Percentiles rank a stretch among this genome's conserved stretches.
phyloP scores from a whole-genome alignment of 1,284 basidiomycete genomes.

The Malassezia cuniculi region DNA sequence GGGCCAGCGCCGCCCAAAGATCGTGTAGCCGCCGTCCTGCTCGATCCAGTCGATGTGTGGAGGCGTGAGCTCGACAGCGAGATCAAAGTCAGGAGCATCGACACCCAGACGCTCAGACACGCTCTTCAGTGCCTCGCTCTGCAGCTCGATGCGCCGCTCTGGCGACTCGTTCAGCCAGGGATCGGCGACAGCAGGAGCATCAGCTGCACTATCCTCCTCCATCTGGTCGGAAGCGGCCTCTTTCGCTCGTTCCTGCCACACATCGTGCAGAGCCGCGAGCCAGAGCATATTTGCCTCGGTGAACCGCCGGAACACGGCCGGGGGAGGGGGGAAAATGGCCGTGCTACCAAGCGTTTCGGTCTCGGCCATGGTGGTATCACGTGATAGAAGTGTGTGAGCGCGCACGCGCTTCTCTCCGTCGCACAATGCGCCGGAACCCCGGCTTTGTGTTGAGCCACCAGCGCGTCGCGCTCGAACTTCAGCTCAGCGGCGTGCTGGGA shows the following conservation, averaged over 20 bases:
- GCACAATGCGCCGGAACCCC: constrained; percentile 14
- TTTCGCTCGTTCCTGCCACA: not conserved
- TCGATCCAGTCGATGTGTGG: constrained; percentile 40
- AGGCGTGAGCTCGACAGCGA: constrained; percentile 21
- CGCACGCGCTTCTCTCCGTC: not conserved
- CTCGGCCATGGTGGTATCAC: not conserved
- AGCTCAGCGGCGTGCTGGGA: constrained; percentile 54
- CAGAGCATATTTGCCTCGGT: constrained; percentile 24
- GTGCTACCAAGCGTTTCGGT: constrained; percentile 16
- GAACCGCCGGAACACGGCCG: constrained; percentile 24
- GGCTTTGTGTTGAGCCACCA: constrained; percentile 54
- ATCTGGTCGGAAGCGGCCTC: too few species aligned
- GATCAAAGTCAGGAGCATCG: constrained; percentile 23
- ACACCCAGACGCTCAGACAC: not conserved
- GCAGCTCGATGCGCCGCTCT: constrained; percentile 1
- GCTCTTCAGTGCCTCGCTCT: not conserved
- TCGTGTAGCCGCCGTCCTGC: constrained; percentile 36
- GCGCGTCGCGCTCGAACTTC: constrained; percentile 76
- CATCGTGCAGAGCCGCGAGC: constrained; percentile 16
- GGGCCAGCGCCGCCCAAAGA: constrained; percentile 40
- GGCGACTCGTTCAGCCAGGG: not conserved
- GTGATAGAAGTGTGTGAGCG: not conserved
- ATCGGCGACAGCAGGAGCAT: too few species aligned
- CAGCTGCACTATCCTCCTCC: too few species aligned
- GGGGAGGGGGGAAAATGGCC: constrained; percentile 34